A percentile compares a stretch with the other conserved stretches of the same genome.
Conservation (phyloP, 192 early-diverging fungal genomes). For the Backusella sp. region DNA sequence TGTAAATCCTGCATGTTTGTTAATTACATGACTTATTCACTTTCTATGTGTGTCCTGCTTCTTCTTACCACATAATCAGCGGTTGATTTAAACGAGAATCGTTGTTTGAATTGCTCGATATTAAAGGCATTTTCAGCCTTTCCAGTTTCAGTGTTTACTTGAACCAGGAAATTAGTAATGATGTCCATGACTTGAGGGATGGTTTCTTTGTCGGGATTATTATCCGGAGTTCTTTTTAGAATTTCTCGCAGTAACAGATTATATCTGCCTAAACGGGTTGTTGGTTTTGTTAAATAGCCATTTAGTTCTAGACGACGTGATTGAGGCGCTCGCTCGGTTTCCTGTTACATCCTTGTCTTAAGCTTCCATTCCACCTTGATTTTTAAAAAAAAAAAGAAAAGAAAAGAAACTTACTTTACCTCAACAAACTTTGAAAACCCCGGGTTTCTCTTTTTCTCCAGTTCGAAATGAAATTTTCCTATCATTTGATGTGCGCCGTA, state of each 20-base stretch:
- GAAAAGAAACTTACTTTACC: constrained; percentile 34
- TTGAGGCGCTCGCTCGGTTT: constrained; percentile 73
- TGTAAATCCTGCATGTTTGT: constrained; percentile 61
- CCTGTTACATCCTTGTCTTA: constrained; percentile 28
- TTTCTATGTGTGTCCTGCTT: background rate
- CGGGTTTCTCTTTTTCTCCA: constrained; percentile 69
- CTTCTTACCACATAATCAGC: constrained; percentile 23
- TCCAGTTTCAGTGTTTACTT: constrained; percentile 87
- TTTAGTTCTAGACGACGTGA: constrained; percentile 80
- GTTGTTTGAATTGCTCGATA: constrained; percentile 70
- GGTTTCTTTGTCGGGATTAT: constrained; percentile 69
- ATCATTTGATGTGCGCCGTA: constrained; percentile 87
- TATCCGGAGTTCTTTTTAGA: constrained; percentile 74
- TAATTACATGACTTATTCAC: background rate
- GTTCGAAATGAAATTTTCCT: constrained; percentile 80
- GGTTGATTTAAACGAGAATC: constrained; percentile 56
- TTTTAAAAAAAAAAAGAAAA: background rate
- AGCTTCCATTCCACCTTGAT: background rate
- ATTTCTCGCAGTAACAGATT: constrained; percentile 80
- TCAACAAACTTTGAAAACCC: constrained; percentile 78
- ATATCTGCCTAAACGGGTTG: constrained; percentile 85
- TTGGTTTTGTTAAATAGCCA: constrained; percentile 88
- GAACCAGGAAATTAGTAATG: constrained; percentile 71
- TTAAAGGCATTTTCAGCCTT: constrained; percentile 86
- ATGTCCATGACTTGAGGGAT: constrained; percentile 70